Base-by-base conservation (phyloP, 306 rosid species). In the Acacia acuminata region DNA sequence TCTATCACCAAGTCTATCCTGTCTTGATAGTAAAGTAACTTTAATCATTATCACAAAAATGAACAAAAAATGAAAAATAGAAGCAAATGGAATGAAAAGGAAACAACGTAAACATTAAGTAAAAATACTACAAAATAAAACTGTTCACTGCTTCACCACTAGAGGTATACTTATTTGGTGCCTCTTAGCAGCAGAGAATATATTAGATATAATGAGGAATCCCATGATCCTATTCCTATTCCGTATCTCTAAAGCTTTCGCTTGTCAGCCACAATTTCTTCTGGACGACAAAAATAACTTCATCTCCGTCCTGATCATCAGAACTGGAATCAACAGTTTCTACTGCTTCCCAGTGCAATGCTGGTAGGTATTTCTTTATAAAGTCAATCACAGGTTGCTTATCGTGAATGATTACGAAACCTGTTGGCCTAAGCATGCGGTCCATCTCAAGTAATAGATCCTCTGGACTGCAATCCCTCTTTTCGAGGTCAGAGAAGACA, bases 331-430 rank as follows among this genome's bases (percentile, higher is more conserved):
- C 88, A 1, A 83, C 80, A 3, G 89, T 81, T 71, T 94, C 92
- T 81, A 96, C 89, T 77, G 79, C 89, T 88, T 96, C 97, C 98
- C 98, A 96, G 88, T 94, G 98, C 90, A 96, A 82, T n/a, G 94
- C 89, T 2, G 90, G 77, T 60, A 89, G 77, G 78, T 94, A 85
- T 81, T 89, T 96, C 88, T 91, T 94, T 45, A 94, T 45, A 20
- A 86, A 86, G 84, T 96, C 94, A 32, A 96, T 82, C 85, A 91
- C 86, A 0, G 92, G 79, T 63, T 83, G 97, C 64, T 94, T 96
- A 82, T 94, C 97, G 0, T 76, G 86, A 86, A 96, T 82, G 73
- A 96, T 94, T 78, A 88, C 30, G 15, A 94, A 96, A 77, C 99
- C 99, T 3, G 94, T 88, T 2, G 98, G 99, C 80, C 97, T 85